phyloP scores from a whole-genome alignment of 2,329 filamentous ascomycete genomes.

The Hypoxylon sp. region DNA sequence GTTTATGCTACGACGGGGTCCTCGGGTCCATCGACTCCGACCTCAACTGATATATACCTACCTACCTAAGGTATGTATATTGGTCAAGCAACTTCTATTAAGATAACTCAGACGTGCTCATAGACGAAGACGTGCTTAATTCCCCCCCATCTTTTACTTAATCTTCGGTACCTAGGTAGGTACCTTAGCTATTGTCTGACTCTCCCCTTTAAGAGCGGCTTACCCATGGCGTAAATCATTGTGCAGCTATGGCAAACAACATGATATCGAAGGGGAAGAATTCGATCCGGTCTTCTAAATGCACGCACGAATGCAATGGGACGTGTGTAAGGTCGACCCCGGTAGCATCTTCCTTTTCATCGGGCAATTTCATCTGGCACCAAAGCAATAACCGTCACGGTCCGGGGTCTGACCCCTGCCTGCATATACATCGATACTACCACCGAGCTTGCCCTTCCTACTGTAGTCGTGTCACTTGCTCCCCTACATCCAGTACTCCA shows the following conservation, averaged over 20 bases:
- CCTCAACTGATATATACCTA: too few species aligned
- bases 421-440: slow-evolving; percentile 46
- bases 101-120: slow-evolving; percentile 15
- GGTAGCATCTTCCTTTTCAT: slow-evolving; percentile 55
- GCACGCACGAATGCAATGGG: slow-evolving; percentile 52
- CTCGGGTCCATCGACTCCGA: not conserved
- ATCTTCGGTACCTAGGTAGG: not conserved
- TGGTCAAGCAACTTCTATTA: not conserved
- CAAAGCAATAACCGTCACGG: slow-evolving; percentile 56
- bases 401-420: slow-evolving; percentile 52
- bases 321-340: slow-evolving; percentile 54
- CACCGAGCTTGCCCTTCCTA: slow-evolving; percentile 48
- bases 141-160: slow-evolving; percentile 12
- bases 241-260: slow-evolving; percentile 14
- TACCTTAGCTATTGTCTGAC: not conserved
- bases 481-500: slow-evolving; percentile 38
- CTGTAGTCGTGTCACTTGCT: slow-evolving; percentile 51
- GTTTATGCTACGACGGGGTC: not conserved
- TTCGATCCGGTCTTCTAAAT: slow-evolving; percentile 47
- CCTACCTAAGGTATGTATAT: too few species aligned
- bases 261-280: slow-evolving; percentile 36
- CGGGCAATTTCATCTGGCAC: slow-evolving; percentile 63
- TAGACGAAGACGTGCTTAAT: slow-evolving; percentile 17
- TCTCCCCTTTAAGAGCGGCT: not conserved
- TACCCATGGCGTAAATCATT: slow-evolving; percentile 9